phyloP scores from a whole-genome alignment of 306 rosid species.

The Lablab purpureus region DNA sequence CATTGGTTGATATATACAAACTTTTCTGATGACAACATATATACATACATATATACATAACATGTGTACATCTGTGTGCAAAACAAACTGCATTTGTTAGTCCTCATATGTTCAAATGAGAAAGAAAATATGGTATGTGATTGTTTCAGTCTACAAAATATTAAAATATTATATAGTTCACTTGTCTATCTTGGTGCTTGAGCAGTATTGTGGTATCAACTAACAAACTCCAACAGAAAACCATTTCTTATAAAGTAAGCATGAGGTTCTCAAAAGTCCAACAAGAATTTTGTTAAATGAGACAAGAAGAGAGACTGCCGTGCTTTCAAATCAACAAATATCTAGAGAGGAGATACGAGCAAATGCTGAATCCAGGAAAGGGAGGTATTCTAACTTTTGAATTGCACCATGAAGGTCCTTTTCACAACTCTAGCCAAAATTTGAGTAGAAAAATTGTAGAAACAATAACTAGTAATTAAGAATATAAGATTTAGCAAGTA shows the following conservation, averaged over 20 bases:
- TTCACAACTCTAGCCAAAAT: conserved; percentile 32
- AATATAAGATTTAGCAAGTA: conserved; percentile 44
- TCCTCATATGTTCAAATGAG: conserved; percentile 11
- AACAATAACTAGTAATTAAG: conserved; percentile 12
- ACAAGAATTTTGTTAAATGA: conserved; percentile 24
- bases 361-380: conserved; percentile 22
- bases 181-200: not conserved
- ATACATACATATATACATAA: not conserved
- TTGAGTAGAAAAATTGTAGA: conserved; percentile 12
- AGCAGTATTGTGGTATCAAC: conserved; percentile 23
- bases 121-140: not conserved
- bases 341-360: not conserved
- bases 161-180: conserved; percentile 6
- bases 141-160: conserved; percentile 11
- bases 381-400: conserved; percentile 25
- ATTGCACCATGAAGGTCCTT: conserved; percentile 33
- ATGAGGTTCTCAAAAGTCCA: conserved; percentile 10
- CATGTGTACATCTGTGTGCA: too few species aligned
- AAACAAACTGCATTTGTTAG: conserved; percentile 1
- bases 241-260: not conserved
- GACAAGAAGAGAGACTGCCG: conserved; percentile 10
- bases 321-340: conserved; percentile 30
- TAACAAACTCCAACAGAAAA: conserved; percentile 33
- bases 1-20: not conserved
- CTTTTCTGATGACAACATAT: not conserved